Percentiles rank a stretch among this genome's conserved stretches.
Conservation (phyloP, 2,329 filamentous ascomycete genomes). For the Nothophoma quercina region DNA sequence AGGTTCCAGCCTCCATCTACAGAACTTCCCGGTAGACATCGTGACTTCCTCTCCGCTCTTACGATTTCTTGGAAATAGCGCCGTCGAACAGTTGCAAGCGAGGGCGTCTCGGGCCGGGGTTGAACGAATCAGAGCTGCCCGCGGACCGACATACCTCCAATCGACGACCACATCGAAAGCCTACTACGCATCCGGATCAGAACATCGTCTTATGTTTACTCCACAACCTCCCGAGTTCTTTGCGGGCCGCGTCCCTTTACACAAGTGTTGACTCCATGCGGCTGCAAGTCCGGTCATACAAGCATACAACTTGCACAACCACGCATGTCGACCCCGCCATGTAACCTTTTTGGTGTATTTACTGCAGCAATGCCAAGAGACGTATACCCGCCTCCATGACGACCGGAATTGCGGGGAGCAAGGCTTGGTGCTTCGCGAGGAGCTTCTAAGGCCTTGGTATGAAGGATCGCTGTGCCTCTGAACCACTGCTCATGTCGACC, state of each 20-base stretch:
- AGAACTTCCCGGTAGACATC: neutral
- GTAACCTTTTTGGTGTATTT: slow-evolving; percentile 13
- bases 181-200: slow-evolving; percentile 12
- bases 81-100: neutral
- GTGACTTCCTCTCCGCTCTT: slow-evolving; percentile 1
- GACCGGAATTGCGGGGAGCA: slow-evolving; percentile 30
- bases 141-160: slow-evolving; percentile 30
- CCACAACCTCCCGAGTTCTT: slow-evolving; percentile 18
- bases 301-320: slow-evolving; percentile 8
- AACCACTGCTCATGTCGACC: slow-evolving; percentile 13
- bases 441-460: slow-evolving; percentile 19
- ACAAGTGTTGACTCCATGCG: slow-evolving; percentile 11
- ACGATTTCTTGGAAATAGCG: slow-evolving; percentile 2
- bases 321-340: slow-evolving; percentile 18
- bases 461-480: slow-evolving; percentile 1
- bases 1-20: neutral
- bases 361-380: slow-evolving; percentile 26
- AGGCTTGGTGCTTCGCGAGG: slow-evolving; percentile 23
- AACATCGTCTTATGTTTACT: slow-evolving; percentile 4
- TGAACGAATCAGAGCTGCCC: slow-evolving; percentile 11
- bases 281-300: slow-evolving; percentile 18
- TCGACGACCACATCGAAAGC: neutral
- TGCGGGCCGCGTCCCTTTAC: slow-evolving; percentile 3
- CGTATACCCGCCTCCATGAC: slow-evolving; percentile 15
- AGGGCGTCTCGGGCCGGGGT: slow-evolving; percentile 23